Percentiles rank a stretch among this genome's conserved stretches.
phyloP scores from a whole-genome alignment of 2,329 filamentous ascomycete species.

The Sclerotinia spermophila region DNA sequence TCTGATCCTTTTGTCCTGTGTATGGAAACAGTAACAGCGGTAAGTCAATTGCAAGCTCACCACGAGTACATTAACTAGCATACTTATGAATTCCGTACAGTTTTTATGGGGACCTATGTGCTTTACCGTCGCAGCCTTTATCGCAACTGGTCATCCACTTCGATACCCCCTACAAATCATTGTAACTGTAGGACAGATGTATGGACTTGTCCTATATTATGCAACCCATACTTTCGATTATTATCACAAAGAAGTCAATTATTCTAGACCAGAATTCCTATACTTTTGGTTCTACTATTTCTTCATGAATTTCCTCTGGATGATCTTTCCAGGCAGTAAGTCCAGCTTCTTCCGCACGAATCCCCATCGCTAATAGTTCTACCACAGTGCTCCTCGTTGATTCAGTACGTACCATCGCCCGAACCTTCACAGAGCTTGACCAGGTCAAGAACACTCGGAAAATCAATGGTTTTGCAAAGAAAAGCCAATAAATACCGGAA shows the following conservation, averaged over 20 bases:
- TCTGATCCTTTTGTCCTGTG: slow-evolving; percentile 51
- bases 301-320: slow-evolving; percentile 61
- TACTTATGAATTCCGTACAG: slow-evolving; percentile 34
- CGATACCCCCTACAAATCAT: slow-evolving; percentile 50
- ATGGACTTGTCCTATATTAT: slow-evolving; percentile 62
- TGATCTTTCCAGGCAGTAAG: slow-evolving; percentile 52
- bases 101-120: slow-evolving; percentile 58
- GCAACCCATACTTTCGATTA: slow-evolving; percentile 53
- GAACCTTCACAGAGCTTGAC: slow-evolving; percentile 39
- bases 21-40: slow-evolving; percentile 53
- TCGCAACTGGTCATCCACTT: slow-evolving; percentile 42
- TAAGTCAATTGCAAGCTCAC: slow-evolving; percentile 21
- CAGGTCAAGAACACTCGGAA: slow-evolving; percentile 22
- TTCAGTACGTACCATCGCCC: slow-evolving; percentile 38
- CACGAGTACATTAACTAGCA: background rate
- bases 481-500: slow-evolving; percentile 3
- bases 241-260: slow-evolving; percentile 45
- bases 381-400: slow-evolving; percentile 37
- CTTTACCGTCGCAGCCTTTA: slow-evolving; percentile 46
- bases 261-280: slow-evolving; percentile 55
- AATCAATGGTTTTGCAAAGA: background rate
- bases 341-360: slow-evolving; percentile 21
- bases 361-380: background rate
- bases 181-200: slow-evolving; percentile 38
- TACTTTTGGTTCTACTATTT: slow-evolving; percentile 65